Base-by-base conservation (phyloP, 352 stramenopile species). In the Thalassiosira hispida region DNA sequence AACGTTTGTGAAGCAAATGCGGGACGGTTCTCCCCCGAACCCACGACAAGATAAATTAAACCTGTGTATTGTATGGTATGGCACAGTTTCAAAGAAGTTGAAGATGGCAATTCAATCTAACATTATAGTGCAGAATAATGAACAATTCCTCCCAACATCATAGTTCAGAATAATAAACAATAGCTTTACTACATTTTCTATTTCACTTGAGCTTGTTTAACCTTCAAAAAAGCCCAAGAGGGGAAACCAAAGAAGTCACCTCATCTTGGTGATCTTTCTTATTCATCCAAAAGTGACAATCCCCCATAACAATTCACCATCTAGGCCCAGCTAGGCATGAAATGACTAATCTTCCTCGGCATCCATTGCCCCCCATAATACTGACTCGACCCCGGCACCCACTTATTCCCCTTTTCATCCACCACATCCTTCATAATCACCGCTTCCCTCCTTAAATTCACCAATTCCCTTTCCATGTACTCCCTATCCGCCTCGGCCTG, bases 361-460 rank as follows among this genome's bases (percentile, higher is more conserved):
- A 83, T 77, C 74, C 74, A 83, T 42, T 83, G 74, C 22, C 74
- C 74, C 11, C 66, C 66, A 73, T 53, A 69, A 55, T 64, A 83
- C 35, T 49, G 74, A 73, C 66, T 77, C 38, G 74, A 51, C 22
- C 74, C 74, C 49, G 66, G 66, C 42, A 73, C 44, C 74, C 74
- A 83, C 14, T 18, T 42, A 46, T 69, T 70, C 22, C 74, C 74
- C 59, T 77, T 56, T 18, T 67, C 68, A 68, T 83, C 96, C 31
- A 91, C 91, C 63, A 98, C 95, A 84, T 96, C 92, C 85, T 98
- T 97, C 96, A 99, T 98, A 79, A 98, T 94, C 80, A 97, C 92
- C 67, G 89, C 90, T 85, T 98, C 96, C 64, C 96, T 93, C 16
- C 94, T 92, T 64, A 97, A 91, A 62, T 96, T 90, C 59, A 96